Evolutionary conservation across 2,329 filamentous ascomycete genomes (phyloP), one percentile per base, ranked within the genome.

Genomic region (Ramularia collo-cygni): DNA sequence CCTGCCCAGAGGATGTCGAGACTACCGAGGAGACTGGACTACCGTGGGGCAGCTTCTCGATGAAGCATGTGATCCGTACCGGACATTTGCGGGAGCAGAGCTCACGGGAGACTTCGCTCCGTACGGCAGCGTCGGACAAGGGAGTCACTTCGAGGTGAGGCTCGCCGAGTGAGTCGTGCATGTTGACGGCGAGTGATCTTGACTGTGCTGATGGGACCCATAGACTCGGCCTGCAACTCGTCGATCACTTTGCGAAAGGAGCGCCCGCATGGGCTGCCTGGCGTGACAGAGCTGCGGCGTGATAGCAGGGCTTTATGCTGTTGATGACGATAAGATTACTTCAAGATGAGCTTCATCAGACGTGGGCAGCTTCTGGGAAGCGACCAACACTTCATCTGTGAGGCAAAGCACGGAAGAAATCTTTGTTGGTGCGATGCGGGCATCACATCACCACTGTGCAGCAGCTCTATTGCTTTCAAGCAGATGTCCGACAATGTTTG

Each of bases 11-110:
- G 10, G 77, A 83, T 28, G 67, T 83, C 26, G 62, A 62, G 43
- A 57, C 55, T 26, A 71, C 74, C 35, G 69, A 74, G 9, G 68
- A 77, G 5, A 79, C 79, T 0, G 83, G 83, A 0, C 65, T 86
- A 3, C 83, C 83, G 0, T 87, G 82, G 83, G 83, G 83, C 26
- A 74, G 80, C 14, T 62, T 85, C 48, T 82, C 73, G 45, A 70
- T 86, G 63, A 71, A 66, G 28, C 65, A 74, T 45, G 62, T 73
- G 9, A 61, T 74, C 24, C 60, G 64, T 27, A 58, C 61, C 17
- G 69, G 70, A 10, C 67, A 62, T 44, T 60, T 54, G 18, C 67
- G 65, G 45, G 68, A 72, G 46, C 31, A 65, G 43, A 64, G 56
- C 36, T 70, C 66, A 4, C 47, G 59, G 30, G 63, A 65, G 39